Percentiles rank a stretch among this genome's conserved stretches.
These are phyloP conservation scores for Fremontodendron californicum DNA, from an alignment of 345 rosid genomes.

Conservation along the genomic window DNA sequence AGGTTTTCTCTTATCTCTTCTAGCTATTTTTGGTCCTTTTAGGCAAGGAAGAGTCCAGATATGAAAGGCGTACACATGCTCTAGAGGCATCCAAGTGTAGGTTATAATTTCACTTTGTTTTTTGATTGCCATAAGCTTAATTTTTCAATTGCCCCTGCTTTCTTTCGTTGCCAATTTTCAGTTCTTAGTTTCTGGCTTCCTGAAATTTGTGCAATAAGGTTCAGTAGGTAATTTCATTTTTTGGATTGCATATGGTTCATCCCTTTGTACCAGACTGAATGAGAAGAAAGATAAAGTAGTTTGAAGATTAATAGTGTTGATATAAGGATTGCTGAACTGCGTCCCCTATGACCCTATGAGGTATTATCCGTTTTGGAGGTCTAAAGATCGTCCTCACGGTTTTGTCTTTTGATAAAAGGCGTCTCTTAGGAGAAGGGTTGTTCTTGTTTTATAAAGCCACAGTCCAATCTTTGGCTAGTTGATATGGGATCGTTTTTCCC, in stretches of 20 bases:
- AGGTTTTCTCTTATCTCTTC: background rate
- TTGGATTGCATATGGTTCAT: background rate
- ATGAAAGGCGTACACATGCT: background rate
- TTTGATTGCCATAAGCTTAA: background rate
- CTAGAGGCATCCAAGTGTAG: conserved; percentile 10
- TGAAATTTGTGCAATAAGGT: background rate
- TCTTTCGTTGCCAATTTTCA: background rate
- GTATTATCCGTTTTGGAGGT: too few species aligned
- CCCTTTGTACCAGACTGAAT: background rate
- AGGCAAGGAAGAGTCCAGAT: conserved; percentile 10
- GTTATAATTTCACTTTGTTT: background rate
- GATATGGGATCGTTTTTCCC: too few species aligned
- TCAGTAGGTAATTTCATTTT: too few species aligned
- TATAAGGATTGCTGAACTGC: too few species aligned
- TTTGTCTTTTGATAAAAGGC: background rate
- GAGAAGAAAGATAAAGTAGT: background rate
- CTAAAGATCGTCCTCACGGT: too few species aligned
- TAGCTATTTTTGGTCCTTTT: background rate
- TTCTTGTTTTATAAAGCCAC: too few species aligned
- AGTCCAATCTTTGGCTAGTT: too few species aligned
- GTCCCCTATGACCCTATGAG: too few species aligned
- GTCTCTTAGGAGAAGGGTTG: too few species aligned
- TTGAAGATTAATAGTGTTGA: background rate
- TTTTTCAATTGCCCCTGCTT: background rate
- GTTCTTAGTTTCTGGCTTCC: background rate